phyloP scores from a whole-genome alignment of 805 yeast genomes.

The Nadsonia fulvescens region DNA sequence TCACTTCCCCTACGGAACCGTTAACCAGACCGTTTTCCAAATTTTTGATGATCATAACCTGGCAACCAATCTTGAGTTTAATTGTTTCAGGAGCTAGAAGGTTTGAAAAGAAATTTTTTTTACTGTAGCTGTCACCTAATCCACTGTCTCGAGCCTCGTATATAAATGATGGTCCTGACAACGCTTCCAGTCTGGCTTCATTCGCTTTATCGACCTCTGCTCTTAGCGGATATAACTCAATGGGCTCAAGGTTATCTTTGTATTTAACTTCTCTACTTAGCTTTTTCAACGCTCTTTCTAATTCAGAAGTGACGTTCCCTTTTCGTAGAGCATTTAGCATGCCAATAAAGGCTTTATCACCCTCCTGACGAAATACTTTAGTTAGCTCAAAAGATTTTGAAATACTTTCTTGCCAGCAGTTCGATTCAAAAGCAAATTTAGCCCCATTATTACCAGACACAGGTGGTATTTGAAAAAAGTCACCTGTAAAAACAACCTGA shows the following conservation, averaged over 20 bases:
- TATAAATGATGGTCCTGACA: constrained; percentile 29
- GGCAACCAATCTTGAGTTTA: constrained; percentile 65
- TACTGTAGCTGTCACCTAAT: constrained; percentile 10
- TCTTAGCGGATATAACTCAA: constrained; percentile 75
- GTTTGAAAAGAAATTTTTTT: constrained; percentile 26
- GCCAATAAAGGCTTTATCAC: constrained; percentile 48
- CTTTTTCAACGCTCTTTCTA: constrained; percentile 28
- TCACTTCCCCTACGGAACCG: constrained; percentile 71
- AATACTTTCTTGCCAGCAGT: constrained; percentile 50
- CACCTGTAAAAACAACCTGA: constrained; percentile 78
- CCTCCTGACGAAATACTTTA: constrained; percentile 68
- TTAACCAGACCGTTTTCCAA: constrained; percentile 42
- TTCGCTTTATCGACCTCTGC: constrained; percentile 71
- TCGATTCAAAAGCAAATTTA: constrained; percentile 47
- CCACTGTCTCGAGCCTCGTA: constrained; percentile 30
- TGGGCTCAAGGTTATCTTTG: constrained; percentile 69
- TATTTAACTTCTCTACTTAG: constrained; percentile 36
- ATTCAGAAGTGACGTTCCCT: constrained; percentile 39
- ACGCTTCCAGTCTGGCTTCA: constrained; percentile 25
- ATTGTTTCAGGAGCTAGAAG: constrained; percentile 55
- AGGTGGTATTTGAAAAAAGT: constrained; percentile 91
- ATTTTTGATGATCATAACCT: constrained; percentile 79
- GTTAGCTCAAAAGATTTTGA: constrained; percentile 46
- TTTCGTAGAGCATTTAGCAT: constrained; percentile 69
- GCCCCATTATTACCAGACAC: constrained; percentile 27